Percentiles rank a stretch among this genome's conserved stretches.
These are phyloP conservation scores for Microbotryum lychnidis-dioicae DNA, from an alignment of 1,284 basidiomycete species.

Conservation along the genomic window DNA sequence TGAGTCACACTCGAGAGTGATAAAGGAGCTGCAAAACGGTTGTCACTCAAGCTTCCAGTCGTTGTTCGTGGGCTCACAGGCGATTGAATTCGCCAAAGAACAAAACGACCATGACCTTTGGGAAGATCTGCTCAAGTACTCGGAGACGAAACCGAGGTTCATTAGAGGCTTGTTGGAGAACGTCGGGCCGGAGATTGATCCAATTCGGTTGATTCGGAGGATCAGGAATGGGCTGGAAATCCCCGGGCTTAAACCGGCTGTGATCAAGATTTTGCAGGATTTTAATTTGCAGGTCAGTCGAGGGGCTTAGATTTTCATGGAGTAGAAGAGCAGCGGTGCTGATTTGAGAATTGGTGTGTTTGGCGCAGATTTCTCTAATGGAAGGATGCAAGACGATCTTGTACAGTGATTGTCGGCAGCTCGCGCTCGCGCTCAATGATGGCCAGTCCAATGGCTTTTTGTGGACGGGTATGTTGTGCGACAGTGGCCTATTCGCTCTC, in stretches of 20 bases:
- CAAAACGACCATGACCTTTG: constrained; percentile 95
- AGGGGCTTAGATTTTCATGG: no score
- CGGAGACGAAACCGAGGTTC: constrained; percentile 88
- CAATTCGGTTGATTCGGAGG: constrained; percentile 82
- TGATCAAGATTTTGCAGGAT: constrained; percentile 95
- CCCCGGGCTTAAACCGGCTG: constrained; percentile 80
- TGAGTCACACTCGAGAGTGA: constrained; percentile 39
- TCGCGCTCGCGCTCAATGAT: constrained; percentile 60
- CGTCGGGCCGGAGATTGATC: constrained; percentile 87
- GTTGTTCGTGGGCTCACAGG: neutral
- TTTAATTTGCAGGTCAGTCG: constrained; percentile 62
- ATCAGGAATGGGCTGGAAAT: constrained; percentile 96
- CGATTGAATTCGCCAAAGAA: constrained; percentile 94
- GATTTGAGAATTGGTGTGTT: neutral
- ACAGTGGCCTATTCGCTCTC: no score
- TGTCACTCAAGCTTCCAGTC: no score
- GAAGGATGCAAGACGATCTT: constrained; percentile 84
- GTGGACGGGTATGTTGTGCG: constrained; percentile 16
- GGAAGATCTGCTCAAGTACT: constrained; percentile 91
- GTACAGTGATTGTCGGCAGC: constrained; percentile 65
- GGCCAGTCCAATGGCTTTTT: constrained; percentile 66
- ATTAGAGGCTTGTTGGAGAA: constrained; percentile 87
- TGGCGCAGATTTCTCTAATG: constrained; percentile 63
- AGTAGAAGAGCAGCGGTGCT: neutral
- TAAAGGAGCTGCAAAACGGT: no score